Percentiles rank a stretch among this genome's conserved stretches.
These are phyloP conservation scores for Beauveria varroae DNA, from an alignment of 2,329 filamentous ascomycete species.

Conservation along the genomic window DNA sequence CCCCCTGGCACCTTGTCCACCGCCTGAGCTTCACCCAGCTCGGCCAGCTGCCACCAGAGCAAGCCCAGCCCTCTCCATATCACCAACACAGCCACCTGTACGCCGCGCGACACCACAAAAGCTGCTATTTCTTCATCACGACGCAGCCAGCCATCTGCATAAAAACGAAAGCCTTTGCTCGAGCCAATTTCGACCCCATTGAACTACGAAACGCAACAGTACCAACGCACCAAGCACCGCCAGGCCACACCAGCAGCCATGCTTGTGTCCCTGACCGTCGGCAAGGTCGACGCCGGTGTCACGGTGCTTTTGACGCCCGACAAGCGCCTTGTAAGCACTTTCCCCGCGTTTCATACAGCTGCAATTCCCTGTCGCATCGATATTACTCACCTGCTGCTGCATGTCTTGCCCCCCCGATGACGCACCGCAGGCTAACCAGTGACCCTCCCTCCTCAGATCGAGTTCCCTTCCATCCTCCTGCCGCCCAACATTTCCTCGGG, in stretches of 20 bases:
- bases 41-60: neutral
- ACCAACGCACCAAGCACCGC: neutral
- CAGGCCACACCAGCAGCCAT: conserved; percentile 39
- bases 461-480: conserved; percentile 95
- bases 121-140: neutral
- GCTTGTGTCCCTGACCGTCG: conserved; percentile 95
- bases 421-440: conserved; percentile 14
- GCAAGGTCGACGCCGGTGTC: conserved; percentile 98
- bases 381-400: neutral
- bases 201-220: neutral
- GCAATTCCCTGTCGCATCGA: neutral
- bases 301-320: conserved; percentile 94
- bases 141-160: neutral
- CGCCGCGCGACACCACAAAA: neutral
- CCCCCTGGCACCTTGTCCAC: neutral
- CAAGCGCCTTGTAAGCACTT: conserved; percentile 72
- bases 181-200: neutral
- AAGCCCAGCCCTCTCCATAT: conserved; percentile 5
- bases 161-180: neutral
- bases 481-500: conserved; percentile 92
- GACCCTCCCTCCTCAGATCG: conserved; percentile 57
- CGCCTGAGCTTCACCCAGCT: conserved; percentile 7
- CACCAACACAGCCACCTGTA: conserved; percentile 2
- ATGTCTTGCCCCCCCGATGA: neutral
- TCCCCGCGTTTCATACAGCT: neutral